Evolutionary conservation across 2,329 filamentous ascomycete genomes (phyloP).

Genomic region (Venturia effusa): DNA sequence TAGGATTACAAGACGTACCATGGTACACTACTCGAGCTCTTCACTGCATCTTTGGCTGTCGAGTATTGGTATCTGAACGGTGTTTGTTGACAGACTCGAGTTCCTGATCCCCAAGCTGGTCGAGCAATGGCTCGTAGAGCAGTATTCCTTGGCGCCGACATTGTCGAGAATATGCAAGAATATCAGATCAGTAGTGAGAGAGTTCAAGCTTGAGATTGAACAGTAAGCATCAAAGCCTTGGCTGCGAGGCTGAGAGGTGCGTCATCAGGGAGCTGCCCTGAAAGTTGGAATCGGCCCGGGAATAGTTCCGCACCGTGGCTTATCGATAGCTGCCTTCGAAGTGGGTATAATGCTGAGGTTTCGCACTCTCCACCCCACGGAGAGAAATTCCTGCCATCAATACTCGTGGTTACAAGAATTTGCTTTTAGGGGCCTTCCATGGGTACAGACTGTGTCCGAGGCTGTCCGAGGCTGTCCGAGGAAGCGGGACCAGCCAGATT

Average conservation of each 20-base stretch:
- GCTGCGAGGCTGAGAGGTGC: not conserved
- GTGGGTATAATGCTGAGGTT: not conserved
- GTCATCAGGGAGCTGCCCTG: not conserved
- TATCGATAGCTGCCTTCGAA: not conserved
- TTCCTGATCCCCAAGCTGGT: not conserved
- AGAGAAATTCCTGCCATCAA: not conserved
- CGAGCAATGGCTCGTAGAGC: not conserved
- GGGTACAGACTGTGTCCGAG: not conserved
- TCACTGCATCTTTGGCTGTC: not conserved
- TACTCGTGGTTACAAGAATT: not conserved
- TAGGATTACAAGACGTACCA: not conserved
- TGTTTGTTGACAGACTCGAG: not conserved
- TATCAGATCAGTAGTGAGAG: not conserved
- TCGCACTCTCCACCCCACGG: not conserved
- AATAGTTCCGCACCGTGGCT: not conserved
- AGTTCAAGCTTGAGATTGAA: not conserved
- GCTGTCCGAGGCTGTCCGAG: too few species aligned
- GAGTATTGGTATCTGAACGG: not conserved
- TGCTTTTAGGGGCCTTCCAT: not conserved
- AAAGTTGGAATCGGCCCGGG: not conserved
- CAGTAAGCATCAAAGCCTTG: not conserved
- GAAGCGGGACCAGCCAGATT: not conserved
- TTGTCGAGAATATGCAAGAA: not conserved
- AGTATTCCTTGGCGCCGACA: not conserved
- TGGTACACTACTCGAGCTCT: constrained; percentile 4